Conservation (phyloP, 78 protist genomes). For the Dictyostelium citrinum region DNA sequence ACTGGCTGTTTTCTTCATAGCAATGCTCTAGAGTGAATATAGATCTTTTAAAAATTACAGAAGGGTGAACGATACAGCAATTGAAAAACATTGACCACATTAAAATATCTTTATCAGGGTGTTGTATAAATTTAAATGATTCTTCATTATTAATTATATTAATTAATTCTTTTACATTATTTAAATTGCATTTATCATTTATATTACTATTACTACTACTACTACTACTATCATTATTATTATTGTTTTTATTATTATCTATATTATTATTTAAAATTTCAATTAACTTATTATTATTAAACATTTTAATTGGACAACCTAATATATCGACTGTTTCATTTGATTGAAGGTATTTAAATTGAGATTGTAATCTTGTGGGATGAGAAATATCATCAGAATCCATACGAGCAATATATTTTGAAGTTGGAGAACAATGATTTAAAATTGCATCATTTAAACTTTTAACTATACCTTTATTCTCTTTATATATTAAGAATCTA, state of each 20-base stretch:
- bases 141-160: background rate
- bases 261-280: background rate
- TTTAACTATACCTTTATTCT: slow-evolving; percentile 18
- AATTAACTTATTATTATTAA: background rate
- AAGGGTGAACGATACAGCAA: slow-evolving; percentile 72
- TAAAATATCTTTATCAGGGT: slow-evolving; percentile 4
- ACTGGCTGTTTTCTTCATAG: background rate
- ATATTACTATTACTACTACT: too few species aligned
- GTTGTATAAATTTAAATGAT: background rate
- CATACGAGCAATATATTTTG: slow-evolving; percentile 64
- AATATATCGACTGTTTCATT: background rate
- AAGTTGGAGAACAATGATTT: background rate
- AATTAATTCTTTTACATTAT: background rate
- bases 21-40: background rate
- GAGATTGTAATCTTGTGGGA: slow-evolving; percentile 27
- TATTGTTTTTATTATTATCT: too few species aligned
- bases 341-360: slow-evolving; percentile 12
- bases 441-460: slow-evolving; percentile 12
- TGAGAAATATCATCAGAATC: slow-evolving; percentile 67
- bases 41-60: slow-evolving; percentile 30
- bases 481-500: background rate
- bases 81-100: slow-evolving; percentile 65
- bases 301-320: slow-evolving; percentile 25
- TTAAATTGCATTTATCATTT: too few species aligned
- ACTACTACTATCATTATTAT: background rate